Conservation (phyloP, 371 early-diverging fungal genomes). For the Coemansia sp. region DNA sequence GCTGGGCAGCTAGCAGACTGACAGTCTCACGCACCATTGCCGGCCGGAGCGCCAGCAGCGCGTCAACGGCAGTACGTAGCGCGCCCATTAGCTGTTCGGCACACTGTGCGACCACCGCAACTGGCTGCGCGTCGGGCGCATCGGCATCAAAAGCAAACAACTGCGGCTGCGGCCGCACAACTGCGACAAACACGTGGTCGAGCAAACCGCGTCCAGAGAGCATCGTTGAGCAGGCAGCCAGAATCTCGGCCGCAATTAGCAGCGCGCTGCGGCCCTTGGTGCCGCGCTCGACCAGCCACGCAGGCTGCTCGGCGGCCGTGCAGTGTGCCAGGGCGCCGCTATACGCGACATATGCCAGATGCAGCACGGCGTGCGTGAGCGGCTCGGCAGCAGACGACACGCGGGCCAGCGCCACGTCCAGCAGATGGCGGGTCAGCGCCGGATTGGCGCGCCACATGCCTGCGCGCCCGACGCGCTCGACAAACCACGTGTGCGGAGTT, state of each 20-base stretch:
- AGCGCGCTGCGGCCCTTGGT: conserved; percentile 22
- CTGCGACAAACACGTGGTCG: conserved; percentile 11
- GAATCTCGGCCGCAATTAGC: conserved; percentile 18
- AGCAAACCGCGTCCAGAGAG: conserved; percentile 4
- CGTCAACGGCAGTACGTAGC: conserved; percentile 10
- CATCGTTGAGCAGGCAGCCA: conserved; percentile 17
- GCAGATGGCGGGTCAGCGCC: conserved; percentile 21
- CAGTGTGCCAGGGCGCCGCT: conserved; percentile 21
- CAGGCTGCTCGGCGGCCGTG: conserved; percentile 11
- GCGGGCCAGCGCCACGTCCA: conserved; percentile 28
- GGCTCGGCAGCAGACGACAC: conserved; percentile 9
- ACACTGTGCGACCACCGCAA: not conserved
- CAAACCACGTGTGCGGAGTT: conserved; percentile 7
- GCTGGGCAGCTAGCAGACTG: not conserved
- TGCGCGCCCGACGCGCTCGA: not conserved
- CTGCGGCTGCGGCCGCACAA: conserved; percentile 9
- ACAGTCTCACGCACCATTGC: conserved; percentile 12
- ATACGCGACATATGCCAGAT: conserved; percentile 23
- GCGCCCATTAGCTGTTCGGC: conserved; percentile 1
- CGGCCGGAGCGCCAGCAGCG: conserved; percentile 19
- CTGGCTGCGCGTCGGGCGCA: not conserved
- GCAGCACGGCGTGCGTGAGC: conserved; percentile 2
- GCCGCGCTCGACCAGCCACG: conserved; percentile 8
- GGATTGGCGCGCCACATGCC: conserved; percentile 26
- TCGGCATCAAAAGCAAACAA: not conserved